phyloP scores from a whole-genome alignment of 352 stramenopile genomes.

The Pythium phragmitis region DNA sequence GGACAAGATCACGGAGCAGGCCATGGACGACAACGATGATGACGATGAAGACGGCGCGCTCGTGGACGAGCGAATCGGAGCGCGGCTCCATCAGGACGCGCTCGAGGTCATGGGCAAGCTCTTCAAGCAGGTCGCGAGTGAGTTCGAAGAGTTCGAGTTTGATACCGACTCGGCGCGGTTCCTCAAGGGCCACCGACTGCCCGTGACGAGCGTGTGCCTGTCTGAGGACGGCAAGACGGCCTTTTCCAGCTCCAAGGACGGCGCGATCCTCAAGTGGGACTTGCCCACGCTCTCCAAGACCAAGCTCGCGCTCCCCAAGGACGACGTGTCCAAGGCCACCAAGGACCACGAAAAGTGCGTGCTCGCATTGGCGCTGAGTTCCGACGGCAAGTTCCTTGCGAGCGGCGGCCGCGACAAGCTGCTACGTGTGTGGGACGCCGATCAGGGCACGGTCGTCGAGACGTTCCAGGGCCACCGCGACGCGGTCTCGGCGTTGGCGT shows the following conservation, averaged over 20 bases:
- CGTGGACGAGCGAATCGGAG: slow-evolving; percentile 72
- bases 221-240: slow-evolving; percentile 86
- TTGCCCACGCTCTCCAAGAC: slow-evolving; percentile 79
- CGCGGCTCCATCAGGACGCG: slow-evolving; percentile 81
- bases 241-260: slow-evolving; percentile 93
- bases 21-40: slow-evolving; percentile 47
- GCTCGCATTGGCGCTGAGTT: slow-evolving; percentile 86
- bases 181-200: slow-evolving; percentile 70
- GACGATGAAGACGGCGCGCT: slow-evolving; percentile 38
- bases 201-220: slow-evolving; percentile 89
- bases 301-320: slow-evolving; percentile 53
- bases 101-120: slow-evolving; percentile 86
- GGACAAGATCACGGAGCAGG: slow-evolving; percentile 77
- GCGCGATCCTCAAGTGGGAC: slow-evolving; percentile 89
- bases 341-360: slow-evolving; percentile 83
- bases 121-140: slow-evolving; percentile 79
- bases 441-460: slow-evolving; percentile 77
- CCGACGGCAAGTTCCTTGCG: slow-evolving; percentile 91
- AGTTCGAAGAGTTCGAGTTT: slow-evolving; percentile 86
- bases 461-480: slow-evolving; percentile 91
- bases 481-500: slow-evolving; percentile 82
- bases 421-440: slow-evolving; percentile 87
- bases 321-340: slow-evolving; percentile 57
- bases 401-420: slow-evolving; percentile 91
- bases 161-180: slow-evolving; percentile 75